Conservation (phyloP, 495 filamentous ascomycete genomes). For the Cairneyella variabilis region DNA sequence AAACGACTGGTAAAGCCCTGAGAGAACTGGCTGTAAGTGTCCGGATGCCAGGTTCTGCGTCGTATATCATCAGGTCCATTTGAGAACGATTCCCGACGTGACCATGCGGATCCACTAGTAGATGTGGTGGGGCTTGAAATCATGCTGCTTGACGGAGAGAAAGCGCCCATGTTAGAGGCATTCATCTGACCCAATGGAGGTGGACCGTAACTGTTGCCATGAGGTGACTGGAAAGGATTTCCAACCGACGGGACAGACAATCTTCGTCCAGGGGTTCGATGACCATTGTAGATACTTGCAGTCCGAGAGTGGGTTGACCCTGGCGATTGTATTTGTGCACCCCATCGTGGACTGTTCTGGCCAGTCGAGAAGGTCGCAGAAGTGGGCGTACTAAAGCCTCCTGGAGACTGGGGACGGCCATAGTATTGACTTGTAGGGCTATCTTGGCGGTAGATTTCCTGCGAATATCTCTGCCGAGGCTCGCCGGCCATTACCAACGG, state of each 20-base stretch:
- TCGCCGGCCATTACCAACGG: constrained; percentile 83
- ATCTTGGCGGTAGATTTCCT: constrained; percentile 57
- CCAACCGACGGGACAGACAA: constrained; percentile 75
- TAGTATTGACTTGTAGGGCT: constrained; percentile 40
- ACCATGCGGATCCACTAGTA: constrained; percentile 49
- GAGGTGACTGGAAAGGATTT: constrained; percentile 70
- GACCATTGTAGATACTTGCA: constrained; percentile 62
- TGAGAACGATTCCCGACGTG: constrained; percentile 60
- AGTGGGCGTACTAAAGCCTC: constrained; percentile 72
- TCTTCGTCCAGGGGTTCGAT: constrained; percentile 65
- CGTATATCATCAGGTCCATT: constrained; percentile 68
- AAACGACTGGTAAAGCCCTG: constrained; percentile 40
- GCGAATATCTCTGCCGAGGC: constrained; percentile 44
- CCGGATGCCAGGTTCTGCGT: constrained; percentile 86
- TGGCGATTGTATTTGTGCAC: constrained; percentile 61
- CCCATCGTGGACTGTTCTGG: constrained; percentile 69
- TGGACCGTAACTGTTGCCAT: constrained; percentile 50
- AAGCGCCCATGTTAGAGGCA: constrained; percentile 41
- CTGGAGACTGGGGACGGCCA: constrained; percentile 55
- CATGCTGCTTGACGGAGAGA: constrained; percentile 53
- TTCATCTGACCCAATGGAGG: constrained; percentile 53
- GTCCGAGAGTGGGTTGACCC: constrained; percentile 58
- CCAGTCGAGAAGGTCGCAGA: constrained; percentile 71
- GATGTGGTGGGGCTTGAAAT: constrained; percentile 70
- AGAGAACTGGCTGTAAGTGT: constrained; percentile 47